Base-by-base conservation (phyloP, 1,284 basidiomycete species). In the Pascua sp. region DNA sequence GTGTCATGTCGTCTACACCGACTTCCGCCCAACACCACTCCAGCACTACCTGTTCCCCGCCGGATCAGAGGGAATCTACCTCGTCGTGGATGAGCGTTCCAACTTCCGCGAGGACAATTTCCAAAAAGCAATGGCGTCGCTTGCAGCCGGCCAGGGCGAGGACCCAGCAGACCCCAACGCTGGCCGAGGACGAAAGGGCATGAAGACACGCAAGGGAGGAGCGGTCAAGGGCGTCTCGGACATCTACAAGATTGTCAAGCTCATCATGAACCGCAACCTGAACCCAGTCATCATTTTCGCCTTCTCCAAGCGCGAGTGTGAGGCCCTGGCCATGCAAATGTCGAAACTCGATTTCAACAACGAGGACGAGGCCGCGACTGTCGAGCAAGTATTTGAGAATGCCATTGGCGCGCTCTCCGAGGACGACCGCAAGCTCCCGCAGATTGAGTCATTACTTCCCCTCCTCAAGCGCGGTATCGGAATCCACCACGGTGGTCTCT, bases 211-310 rank as follows among this genome's bases (percentile, higher is more conserved):
- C 78, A 93, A 95, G 75, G 90, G 94, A 5, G 87, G 89, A n/a
- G 86, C 88, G 47, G 89, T 88, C 77, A 93, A 96, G 82, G 91
- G 92, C 87, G 68, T 68, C 45, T 71, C 67, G 42, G 96, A 99
- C 77, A 94, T 98, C 61, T 92, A 92, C 70, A 98, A 97, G 79
- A 96, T 98, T 64, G 89, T 98, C 76, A 92, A 92, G 77, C 94
- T 98, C 88, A 97, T 99, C 80, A 95, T 98, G 91, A 79, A 88
- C 65, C 95, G 96, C 78, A 94, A 94, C 76, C 96, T 92, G 79
- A 96, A 98, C 72, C 96, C 96, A 0, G 95, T 98, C 67, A 98
- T 99, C 71, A 88, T 98, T 53, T 99, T 99, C 76, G 91, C 96
- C 7, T 98, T 99, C 79, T 92, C 90, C 78, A 98, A 98, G 77